These are phyloP conservation scores for Blastomyces parvus DNA, from an alignment of 2,329 filamentous ascomycete genomes.

Conservation along the genomic window DNA sequence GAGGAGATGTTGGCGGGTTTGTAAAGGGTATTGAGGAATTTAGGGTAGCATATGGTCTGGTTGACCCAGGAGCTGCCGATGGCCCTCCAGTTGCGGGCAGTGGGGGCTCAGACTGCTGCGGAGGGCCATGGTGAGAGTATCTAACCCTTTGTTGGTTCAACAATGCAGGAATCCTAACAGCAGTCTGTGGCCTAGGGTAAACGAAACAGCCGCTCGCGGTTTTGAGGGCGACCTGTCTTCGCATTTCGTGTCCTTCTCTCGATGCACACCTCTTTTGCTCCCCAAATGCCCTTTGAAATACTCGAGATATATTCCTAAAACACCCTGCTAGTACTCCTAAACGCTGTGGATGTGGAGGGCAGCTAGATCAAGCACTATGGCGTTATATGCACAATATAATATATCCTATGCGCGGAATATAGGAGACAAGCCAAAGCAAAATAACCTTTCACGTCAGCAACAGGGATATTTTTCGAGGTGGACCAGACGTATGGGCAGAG, in stretches of 20 bases:
- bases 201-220: background rate
- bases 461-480: too few species aligned
- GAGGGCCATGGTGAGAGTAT: slow-evolving; percentile 10
- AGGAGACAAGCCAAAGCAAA: too few species aligned
- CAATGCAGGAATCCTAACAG: background rate
- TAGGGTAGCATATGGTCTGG: slow-evolving; percentile 9
- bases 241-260: background rate
- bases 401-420: too few species aligned
- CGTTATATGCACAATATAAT: background rate
- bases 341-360: background rate
- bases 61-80: slow-evolving; percentile 5
- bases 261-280: too few species aligned
- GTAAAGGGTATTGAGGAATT: background rate
- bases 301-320: background rate
- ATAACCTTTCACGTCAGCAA: too few species aligned
- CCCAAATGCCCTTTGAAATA: background rate
- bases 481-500: background rate
- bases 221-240: background rate
- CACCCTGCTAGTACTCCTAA: background rate
- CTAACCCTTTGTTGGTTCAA: background rate
- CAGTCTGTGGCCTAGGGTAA: background rate
- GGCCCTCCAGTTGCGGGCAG: slow-evolving; percentile 2
- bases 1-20: slow-evolving; percentile 4
- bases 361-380: background rate
- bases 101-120: slow-evolving; percentile 5